Conservation (phyloP, 2,329 filamentous ascomycete genomes). For the Fusarium sp. region DNA sequence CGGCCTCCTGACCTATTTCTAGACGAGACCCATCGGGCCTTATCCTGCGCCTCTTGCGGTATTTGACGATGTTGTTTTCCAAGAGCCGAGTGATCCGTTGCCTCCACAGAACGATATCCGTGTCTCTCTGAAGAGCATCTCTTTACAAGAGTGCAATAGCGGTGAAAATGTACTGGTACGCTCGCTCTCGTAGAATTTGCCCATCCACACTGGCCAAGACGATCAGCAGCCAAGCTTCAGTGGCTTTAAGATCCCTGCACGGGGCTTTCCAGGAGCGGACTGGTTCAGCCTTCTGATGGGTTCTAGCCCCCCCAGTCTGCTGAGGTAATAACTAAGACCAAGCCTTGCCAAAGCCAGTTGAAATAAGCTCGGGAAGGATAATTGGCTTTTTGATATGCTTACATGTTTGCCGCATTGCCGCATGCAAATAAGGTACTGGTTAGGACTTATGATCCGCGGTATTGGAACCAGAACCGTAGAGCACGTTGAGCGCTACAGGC, state of each 20-base stretch:
- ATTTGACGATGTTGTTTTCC: not conserved
- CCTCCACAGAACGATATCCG: not conserved
- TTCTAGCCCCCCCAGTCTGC: conserved; percentile 36
- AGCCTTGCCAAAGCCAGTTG: conserved; percentile 10
- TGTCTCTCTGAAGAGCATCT: not conserved
- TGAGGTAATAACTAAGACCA: conserved; percentile 33
- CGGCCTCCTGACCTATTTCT: conserved; percentile 37
- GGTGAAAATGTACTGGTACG: conserved; percentile 23
- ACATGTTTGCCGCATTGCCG: conserved; percentile 39
- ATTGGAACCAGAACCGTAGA: conserved; percentile 11
- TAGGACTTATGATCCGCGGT: conserved; percentile 9
- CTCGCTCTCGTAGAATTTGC: conserved; percentile 11
- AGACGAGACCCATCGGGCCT: conserved; percentile 24
- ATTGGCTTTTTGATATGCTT: conserved; percentile 39
- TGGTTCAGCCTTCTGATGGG: conserved; percentile 30
- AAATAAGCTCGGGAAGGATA: conserved; percentile 38
- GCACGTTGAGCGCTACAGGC: conserved; percentile 1
- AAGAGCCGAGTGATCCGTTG: conserved; percentile 22
- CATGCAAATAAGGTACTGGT: conserved; percentile 32
- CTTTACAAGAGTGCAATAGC: not conserved
- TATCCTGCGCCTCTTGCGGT: conserved; percentile 28
- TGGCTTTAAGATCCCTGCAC: conserved; percentile 31
- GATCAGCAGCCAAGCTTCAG: conserved; percentile 44
- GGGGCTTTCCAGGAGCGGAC: conserved; percentile 34
- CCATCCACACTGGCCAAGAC: conserved; percentile 28